Base-by-base conservation (phyloP, 2,329 filamentous ascomycete genomes). In the Fusarium miscanthi region DNA sequence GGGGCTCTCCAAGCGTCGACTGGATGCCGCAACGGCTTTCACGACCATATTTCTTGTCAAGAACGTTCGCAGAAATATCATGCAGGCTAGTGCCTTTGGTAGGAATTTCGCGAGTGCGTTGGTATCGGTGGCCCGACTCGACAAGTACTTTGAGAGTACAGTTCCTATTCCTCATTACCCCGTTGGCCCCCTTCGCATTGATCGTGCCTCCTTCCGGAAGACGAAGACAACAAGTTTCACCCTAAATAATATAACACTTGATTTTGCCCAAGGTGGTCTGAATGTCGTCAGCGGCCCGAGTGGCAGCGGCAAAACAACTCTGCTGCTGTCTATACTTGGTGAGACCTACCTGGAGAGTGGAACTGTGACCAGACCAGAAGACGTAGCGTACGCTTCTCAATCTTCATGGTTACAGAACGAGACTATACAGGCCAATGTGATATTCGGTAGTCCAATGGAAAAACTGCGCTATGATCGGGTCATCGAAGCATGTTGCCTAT, bases 351-450 rank as follows among this genome's bases (percentile, higher is more conserved):
- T 87, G 31, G 85, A 87, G 59, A 72, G 72, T 6, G 88, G 87
- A 21, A 76, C 78, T 21, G 82, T 89, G 23, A 85, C 84, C 7
- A 82, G 84, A 11, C 86, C 87, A 2, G 80, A 81, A 25, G 87
- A 89, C 61, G 82, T 89, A 33, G 88, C 87, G 0, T 90, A 87
- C 77, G 87, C 87, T 11, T 88, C 88, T 4, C 88, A 90, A 66
- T 86, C 86, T 5, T 80, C 88, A 0, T 90, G 88, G 88, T 80
- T 90, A 8, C 87, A 89, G 73, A 89, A 88, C 60, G 86, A 86
- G 37, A 87, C 86, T 0, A 84, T 90, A 45, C 83, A 83, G 46
- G 84, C 86, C 46, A 90, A 90, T 57, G 86, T 90, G 46, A 74
- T 89, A 5, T 89, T 90, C 69, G 85, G 87, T 21, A 85, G 83